phyloP scores from a whole-genome alignment of 352 stramenopile genomes.

The Pythium utonaiense region DNA sequence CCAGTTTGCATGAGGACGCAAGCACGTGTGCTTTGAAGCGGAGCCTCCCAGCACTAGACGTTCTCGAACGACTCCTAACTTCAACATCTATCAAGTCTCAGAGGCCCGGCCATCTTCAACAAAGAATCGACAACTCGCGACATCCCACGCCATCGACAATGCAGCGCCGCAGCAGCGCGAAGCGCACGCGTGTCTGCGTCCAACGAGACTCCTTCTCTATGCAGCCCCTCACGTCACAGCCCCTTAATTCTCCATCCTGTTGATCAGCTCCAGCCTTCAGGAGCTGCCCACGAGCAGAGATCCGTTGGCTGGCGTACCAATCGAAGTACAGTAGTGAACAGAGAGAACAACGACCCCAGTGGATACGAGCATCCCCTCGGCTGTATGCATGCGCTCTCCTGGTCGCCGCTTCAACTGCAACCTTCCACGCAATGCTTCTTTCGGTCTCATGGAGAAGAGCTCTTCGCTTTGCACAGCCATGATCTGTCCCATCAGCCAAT shows the following conservation, averaged over 20 bases:
- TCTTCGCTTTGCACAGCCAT: background rate
- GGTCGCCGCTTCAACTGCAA: constrained; percentile 21
- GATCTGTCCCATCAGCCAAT: constrained; percentile 5
- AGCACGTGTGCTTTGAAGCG: too few species aligned
- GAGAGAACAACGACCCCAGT: background rate
- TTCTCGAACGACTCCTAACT: constrained; percentile 25
- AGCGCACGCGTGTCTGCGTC: constrained; percentile 10
- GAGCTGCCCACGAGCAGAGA: background rate
- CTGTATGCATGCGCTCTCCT: background rate
- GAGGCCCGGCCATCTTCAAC: constrained; percentile 38
- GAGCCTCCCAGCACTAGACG: too few species aligned
- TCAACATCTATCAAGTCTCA: constrained; percentile 45
- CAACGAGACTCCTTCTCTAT: constrained; percentile 8
- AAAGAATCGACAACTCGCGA: constrained; percentile 32
- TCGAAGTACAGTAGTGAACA: background rate
- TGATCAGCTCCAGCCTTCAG: background rate
- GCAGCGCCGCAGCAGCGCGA: background rate
- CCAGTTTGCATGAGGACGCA: too few species aligned
- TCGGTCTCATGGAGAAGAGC: background rate
- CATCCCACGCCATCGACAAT: constrained; percentile 9
- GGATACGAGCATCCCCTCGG: background rate
- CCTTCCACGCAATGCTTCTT: constrained; percentile 4
- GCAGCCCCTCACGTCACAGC: background rate
- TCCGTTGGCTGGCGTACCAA: background rate
- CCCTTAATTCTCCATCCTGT: too few species aligned